Base-by-base conservation (phyloP, 129 eudicot species). In the Flaveria bidentis region DNA sequence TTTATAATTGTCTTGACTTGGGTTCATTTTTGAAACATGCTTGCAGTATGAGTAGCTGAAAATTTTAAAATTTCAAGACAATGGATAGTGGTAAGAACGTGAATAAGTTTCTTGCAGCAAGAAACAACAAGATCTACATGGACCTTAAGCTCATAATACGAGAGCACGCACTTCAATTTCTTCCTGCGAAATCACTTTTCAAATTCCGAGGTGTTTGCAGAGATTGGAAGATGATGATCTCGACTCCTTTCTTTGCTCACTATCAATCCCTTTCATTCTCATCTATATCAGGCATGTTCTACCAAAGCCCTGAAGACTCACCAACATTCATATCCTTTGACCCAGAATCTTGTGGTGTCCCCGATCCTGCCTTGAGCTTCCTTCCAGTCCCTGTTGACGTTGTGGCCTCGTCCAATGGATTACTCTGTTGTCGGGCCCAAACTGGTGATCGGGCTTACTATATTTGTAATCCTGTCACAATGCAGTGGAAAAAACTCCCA, bases 171-270 rank as follows among this genome's bases (percentile, higher is more conserved):
- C 89, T 91, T 41, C 87, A 73, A 18, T 87, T 73, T 50, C 87
- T 90, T 68, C 96, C 96, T 2, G 93, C 96, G 1, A 90, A 90
- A 67, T 77, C 93, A 2, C 87, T 90, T 20, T 72, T 71, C 55
- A 86, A 76, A 67, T 82, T 80, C 50, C 82, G 7, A 36, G 65
- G 83, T 17, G 93, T 88, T 28, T 91, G 89, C 53, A 77, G 87
- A 44, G 91, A 86, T 25, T 90, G 96, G 93, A 82, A 66, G 23
- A 71, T 74, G 44, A 73, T 83, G 72, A 86, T 88, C 56, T 66
- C 85, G 50, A 17, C 84, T 68, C 93, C 89, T 20, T 84, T 88
- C 70, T 82, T 88, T 42, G 89, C 83, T 39, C 96, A 88, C 81
- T 82, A 66, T 56, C 96, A 90, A 79, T 85, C 92, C 36, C 75